phyloP scores from a whole-genome alignment of 768 basidiomycete genomes.

The Russula ochroleuca region DNA sequence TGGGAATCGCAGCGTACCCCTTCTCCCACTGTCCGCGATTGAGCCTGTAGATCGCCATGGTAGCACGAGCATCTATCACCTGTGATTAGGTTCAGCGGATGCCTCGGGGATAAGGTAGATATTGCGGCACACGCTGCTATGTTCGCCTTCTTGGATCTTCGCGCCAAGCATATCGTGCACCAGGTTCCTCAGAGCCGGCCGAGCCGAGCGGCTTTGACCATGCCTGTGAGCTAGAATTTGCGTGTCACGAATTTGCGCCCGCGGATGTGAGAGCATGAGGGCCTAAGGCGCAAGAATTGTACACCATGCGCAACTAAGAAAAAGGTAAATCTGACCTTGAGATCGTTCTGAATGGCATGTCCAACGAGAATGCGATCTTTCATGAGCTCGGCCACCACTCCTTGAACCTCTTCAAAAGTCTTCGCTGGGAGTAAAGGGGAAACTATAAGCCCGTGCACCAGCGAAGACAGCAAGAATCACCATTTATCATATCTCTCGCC shows the following conservation, averaged over 20 bases:
- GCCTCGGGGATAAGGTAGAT: background rate
- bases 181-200: slow-evolving; percentile 74
- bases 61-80: slow-evolving; percentile 91
- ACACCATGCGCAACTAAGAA: slow-evolving; percentile 18
- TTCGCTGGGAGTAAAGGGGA: slow-evolving; percentile 48
- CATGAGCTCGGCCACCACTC: slow-evolving; percentile 67
- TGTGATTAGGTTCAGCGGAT: slow-evolving; percentile 32
- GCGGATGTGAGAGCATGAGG: slow-evolving; percentile 68
- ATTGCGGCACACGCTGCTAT: slow-evolving; percentile 68
- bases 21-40: slow-evolving; percentile 80
- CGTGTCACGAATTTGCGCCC: slow-evolving; percentile 61
- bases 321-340: slow-evolving; percentile 67
- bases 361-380: slow-evolving; percentile 80
- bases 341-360: slow-evolving; percentile 88
- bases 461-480: slow-evolving; percentile 37
- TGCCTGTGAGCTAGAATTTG: slow-evolving; percentile 58
- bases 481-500: slow-evolving; percentile 64
- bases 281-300: slow-evolving; percentile 39
- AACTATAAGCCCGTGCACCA: background rate
- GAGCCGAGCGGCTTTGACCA: slow-evolving; percentile 55
- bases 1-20: slow-evolving; percentile 15
- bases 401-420: slow-evolving; percentile 74
- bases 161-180: slow-evolving; percentile 75
- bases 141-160: slow-evolving; percentile 83
- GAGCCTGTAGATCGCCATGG: slow-evolving; percentile 88